Conservation (phyloP, 768 basidiomycete genomes). For the Psilocybe tampanensis region DNA sequence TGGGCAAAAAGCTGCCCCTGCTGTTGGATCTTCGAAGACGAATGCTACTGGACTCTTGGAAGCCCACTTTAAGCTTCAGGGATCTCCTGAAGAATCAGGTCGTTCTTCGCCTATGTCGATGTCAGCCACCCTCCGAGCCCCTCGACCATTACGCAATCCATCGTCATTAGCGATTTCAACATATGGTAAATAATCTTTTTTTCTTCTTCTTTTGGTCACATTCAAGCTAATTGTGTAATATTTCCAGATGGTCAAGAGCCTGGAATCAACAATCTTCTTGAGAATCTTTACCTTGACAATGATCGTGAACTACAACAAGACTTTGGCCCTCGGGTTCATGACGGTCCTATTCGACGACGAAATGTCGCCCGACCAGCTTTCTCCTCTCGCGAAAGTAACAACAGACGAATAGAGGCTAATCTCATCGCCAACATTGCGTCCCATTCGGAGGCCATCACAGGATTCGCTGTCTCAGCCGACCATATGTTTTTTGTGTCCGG, state of each 20-base stretch:
- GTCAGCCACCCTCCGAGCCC: slow-evolving; percentile 54
- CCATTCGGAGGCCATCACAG: slow-evolving; percentile 79
- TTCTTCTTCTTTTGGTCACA: slow-evolving; percentile 2
- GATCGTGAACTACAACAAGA: slow-evolving; percentile 85
- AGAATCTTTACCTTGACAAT: slow-evolving; percentile 87
- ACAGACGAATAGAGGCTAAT: slow-evolving; percentile 69
- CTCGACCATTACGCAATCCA: slow-evolving; percentile 47
- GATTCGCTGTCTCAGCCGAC: slow-evolving; percentile 88
- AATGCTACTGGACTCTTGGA: slow-evolving; percentile 86
- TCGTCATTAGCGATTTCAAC: slow-evolving; percentile 66
- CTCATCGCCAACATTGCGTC: slow-evolving; percentile 85
- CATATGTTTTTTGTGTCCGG: slow-evolving; percentile 94
- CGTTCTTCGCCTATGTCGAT: slow-evolving; percentile 75
- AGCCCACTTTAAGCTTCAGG: slow-evolving; percentile 66
- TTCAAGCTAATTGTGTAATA: no score
- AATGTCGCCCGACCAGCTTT: slow-evolving; percentile 72
- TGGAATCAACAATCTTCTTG: slow-evolving; percentile 85
- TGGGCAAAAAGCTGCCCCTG: slow-evolving; percentile 85
- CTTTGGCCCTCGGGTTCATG: slow-evolving; percentile 87
- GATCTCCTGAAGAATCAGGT: slow-evolving; percentile 74
- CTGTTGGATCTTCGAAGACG: slow-evolving; percentile 82
- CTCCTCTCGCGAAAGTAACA: slow-evolving; percentile 61
- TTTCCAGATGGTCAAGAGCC: slow-evolving; percentile 83
- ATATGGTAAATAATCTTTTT: slow-evolving; percentile 55
- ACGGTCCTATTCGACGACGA: slow-evolving; percentile 79